These are phyloP conservation scores for Vigna nakashimae DNA, from an alignment of 306 rosid species.

Conservation along the genomic window DNA sequence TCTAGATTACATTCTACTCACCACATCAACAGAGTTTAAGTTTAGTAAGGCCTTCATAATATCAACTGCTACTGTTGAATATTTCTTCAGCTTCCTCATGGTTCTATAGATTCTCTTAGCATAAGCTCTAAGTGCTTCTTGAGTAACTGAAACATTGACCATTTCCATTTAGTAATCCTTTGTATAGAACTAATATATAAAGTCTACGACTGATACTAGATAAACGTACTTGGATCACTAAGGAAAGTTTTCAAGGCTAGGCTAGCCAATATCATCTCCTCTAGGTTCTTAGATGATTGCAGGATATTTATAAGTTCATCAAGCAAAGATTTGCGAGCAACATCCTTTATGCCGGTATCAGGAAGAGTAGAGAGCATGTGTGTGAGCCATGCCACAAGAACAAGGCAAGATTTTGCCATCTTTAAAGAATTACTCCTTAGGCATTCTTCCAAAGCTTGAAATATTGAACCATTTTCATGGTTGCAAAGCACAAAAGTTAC, in stretches of 20 bases:
- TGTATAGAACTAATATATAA: background rate
- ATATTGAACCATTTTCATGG: conserved; percentile 88
- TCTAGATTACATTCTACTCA: conserved; percentile 46
- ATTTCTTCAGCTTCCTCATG: conserved; percentile 77
- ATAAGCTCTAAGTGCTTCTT: conserved; percentile 68
- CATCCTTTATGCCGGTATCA: conserved; percentile 73
- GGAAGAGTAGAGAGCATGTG: conserved; percentile 85
- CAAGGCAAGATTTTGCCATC: conserved; percentile 79
- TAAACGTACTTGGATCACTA: conserved; percentile 65
- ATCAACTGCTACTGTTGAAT: conserved; percentile 65
- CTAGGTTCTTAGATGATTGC: conserved; percentile 76
- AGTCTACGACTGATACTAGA: background rate
- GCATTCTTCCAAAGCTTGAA: conserved; percentile 85
- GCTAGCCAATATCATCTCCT: conserved; percentile 80
- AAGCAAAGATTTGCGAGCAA: conserved; percentile 80
- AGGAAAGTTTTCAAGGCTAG: conserved; percentile 79
- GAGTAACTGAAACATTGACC: conserved; percentile 63
- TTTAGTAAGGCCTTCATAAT: conserved; percentile 76
- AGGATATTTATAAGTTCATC: conserved; percentile 70
- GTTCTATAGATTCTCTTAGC: conserved; percentile 79
- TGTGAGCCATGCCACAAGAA: conserved; percentile 86
- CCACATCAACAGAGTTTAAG: conserved; percentile 78
- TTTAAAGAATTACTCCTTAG: conserved; percentile 74
- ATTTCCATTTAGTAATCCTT: conserved; percentile 36
- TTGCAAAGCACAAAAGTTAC: conserved; percentile 81